A percentile compares a stretch with the other conserved stretches of the same genome.
Evolutionary conservation across 495 filamentous ascomycete species (phyloP).

Genomic region (Evernia prunastri): DNA sequence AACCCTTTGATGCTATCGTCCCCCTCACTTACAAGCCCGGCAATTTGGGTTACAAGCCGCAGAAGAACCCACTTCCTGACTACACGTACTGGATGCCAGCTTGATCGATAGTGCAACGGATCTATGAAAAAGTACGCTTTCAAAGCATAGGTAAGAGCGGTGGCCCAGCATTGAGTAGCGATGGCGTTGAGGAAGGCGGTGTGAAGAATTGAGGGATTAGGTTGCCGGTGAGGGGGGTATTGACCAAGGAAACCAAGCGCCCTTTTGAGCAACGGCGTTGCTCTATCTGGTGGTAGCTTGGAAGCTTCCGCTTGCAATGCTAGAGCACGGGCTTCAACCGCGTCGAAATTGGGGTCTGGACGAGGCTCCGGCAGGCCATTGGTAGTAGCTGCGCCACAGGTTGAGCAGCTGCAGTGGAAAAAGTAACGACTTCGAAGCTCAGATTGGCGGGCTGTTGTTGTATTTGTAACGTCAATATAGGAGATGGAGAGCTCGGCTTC

Average conservation of each 20-base stretch:
- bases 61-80: slow-evolving; percentile 41
- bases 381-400: slow-evolving; percentile 39
- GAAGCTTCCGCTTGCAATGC: slow-evolving; percentile 25
- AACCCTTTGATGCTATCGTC: slow-evolving; percentile 5
- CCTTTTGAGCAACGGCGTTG: slow-evolving; percentile 27
- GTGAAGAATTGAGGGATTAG: slow-evolving; percentile 37
- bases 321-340: slow-evolving; percentile 23
- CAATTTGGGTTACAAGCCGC: slow-evolving; percentile 35
- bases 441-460: slow-evolving; percentile 39
- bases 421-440: slow-evolving; percentile 55
- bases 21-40: slow-evolving; percentile 9
- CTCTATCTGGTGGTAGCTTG: slow-evolving; percentile 27
- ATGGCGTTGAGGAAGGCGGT: slow-evolving; percentile 35
- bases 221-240: slow-evolving; percentile 38
- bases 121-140: slow-evolving; percentile 38
- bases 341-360: slow-evolving; percentile 14
- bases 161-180: slow-evolving; percentile 29
- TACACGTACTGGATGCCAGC: slow-evolving; percentile 39
- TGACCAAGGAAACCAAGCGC: slow-evolving; percentile 30
- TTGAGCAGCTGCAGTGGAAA: slow-evolving; percentile 58
- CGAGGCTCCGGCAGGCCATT: slow-evolving; percentile 23
- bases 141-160: slow-evolving; percentile 37
- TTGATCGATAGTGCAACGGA: slow-evolving; percentile 30
- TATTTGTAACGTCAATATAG: slow-evolving; percentile 58
- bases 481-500: slow-evolving; percentile 61